These are phyloP conservation scores for Yamadazyma jaroonii DNA, from an alignment of 1,139 yeast species.

Conservation along the genomic window DNA sequence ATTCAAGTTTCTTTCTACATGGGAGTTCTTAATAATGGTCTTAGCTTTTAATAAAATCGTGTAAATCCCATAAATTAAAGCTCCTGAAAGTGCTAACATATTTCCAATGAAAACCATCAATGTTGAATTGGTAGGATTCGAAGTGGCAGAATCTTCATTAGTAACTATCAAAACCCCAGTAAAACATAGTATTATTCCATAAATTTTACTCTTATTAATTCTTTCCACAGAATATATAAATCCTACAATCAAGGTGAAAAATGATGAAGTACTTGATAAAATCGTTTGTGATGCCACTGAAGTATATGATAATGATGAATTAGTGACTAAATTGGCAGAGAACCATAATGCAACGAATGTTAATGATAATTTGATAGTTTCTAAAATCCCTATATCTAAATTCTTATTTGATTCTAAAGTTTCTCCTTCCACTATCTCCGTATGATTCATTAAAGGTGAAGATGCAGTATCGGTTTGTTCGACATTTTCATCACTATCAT, in stretches of 20 bases:
- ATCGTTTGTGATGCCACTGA: slow-evolving; percentile 94
- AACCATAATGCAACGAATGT: slow-evolving; percentile 91
- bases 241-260: slow-evolving; percentile 88
- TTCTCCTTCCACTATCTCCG: slow-evolving; percentile 7
- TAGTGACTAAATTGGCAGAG: slow-evolving; percentile 81
- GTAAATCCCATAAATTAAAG: slow-evolving; percentile 86
- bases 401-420: background rate
- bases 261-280: slow-evolving; percentile 84
- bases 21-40: slow-evolving; percentile 44
- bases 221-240: slow-evolving; percentile 67
- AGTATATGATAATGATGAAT: slow-evolving; percentile 82
- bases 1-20: slow-evolving; percentile 70
- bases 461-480: background rate
- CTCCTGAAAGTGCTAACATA: slow-evolving; percentile 75
- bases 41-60: slow-evolving; percentile 77
- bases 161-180: slow-evolving; percentile 81
- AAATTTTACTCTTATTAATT: slow-evolving; percentile 60
- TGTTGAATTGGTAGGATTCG: slow-evolving; percentile 22
- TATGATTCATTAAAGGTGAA: background rate
- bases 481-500: slow-evolving; percentile 5
- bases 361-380: slow-evolving; percentile 62
- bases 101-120: slow-evolving; percentile 66
- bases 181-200: slow-evolving; percentile 70
- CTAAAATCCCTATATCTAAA: slow-evolving; percentile 30
- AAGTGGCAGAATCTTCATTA: slow-evolving; percentile 35